Evolutionary conservation across 192 early-diverging fungal species (phyloP).

Genomic region (Podila horticola): DNA sequence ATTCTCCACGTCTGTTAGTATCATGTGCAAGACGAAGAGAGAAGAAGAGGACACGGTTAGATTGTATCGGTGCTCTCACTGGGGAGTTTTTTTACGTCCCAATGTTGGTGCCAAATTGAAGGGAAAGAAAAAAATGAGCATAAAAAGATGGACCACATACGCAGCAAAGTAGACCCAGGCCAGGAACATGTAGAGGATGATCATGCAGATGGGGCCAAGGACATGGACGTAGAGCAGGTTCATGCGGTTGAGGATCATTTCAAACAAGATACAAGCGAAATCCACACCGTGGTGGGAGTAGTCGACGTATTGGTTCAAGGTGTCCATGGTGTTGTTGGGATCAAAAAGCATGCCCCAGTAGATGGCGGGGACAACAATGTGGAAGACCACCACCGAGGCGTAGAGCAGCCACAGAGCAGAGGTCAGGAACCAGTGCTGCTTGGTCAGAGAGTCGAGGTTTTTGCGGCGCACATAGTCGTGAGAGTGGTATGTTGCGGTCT

Average conservation of each 20-base stretch:
- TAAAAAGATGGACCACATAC: slow-evolving; percentile 10
- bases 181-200: slow-evolving; percentile 49
- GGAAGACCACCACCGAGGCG: slow-evolving; percentile 35
- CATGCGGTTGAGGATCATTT: slow-evolving; percentile 47
- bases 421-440: slow-evolving; percentile 49
- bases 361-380: slow-evolving; percentile 46
- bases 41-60: background rate
- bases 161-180: slow-evolving; percentile 49
- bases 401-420: slow-evolving; percentile 37
- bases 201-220: slow-evolving; percentile 31
- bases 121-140: background rate
- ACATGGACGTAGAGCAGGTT: slow-evolving; percentile 28
- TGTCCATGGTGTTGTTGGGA: slow-evolving; percentile 51
- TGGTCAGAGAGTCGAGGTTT: slow-evolving; percentile 12
- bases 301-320: slow-evolving; percentile 41
- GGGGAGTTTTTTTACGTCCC: too few relatives aligned
- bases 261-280: slow-evolving; percentile 27
- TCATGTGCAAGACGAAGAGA: background rate
- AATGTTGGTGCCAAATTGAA: too few relatives aligned
- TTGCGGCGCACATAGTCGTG: slow-evolving; percentile 7
- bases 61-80: too few relatives aligned
- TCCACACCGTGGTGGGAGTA: slow-evolving; percentile 42
- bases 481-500: slow-evolving; percentile 45
- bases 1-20: slow-evolving; percentile 21
- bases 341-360: slow-evolving; percentile 51